A percentile compares a stretch with the other conserved stretches of the same genome.
Evolutionary conservation across 495 filamentous ascomycete species (phyloP).

Genomic region (Zalerion maritima): DNA sequence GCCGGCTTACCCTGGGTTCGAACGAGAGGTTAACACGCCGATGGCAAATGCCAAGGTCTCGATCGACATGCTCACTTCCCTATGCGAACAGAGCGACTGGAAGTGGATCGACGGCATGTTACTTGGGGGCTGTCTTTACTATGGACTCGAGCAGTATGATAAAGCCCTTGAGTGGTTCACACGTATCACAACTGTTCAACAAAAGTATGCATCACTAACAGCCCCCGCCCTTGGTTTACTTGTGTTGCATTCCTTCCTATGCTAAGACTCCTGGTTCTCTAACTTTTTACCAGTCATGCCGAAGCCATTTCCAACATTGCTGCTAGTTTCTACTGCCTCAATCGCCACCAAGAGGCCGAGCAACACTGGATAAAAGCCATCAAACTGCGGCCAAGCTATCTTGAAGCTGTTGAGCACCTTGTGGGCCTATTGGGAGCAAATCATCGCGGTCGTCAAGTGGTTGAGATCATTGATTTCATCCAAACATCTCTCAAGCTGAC

Average conservation of each 20-base stretch:
- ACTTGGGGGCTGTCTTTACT: slow-evolving; percentile 82
- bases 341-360: slow-evolving; percentile 72
- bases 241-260: neutral
- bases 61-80: slow-evolving; percentile 61
- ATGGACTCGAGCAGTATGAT: slow-evolving; percentile 78
- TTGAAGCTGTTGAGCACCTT: slow-evolving; percentile 94
- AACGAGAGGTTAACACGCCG: slow-evolving; percentile 11
- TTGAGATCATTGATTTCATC: slow-evolving; percentile 82
- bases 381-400: slow-evolving; percentile 70
- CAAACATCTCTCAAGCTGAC: slow-evolving; percentile 53
- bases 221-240: neutral
- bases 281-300: slow-evolving; percentile 53
- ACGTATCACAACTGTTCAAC: slow-evolving; percentile 67
- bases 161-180: slow-evolving; percentile 81
- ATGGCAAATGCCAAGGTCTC: slow-evolving; percentile 46
- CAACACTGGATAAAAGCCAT: slow-evolving; percentile 76
- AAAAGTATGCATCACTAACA: slow-evolving; percentile 41
- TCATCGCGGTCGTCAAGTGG: slow-evolving; percentile 70
- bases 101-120: slow-evolving; percentile 94
- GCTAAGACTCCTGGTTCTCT: slow-evolving; percentile 9
- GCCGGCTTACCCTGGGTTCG: slow-evolving; percentile 8
- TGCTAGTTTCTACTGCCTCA: slow-evolving; percentile 71
- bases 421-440: slow-evolving; percentile 75
- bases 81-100: slow-evolving; percentile 81
- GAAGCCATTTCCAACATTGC: slow-evolving; percentile 92